Evolutionary conservation across 805 yeast species (phyloP), one percentile per base, ranked within the genome.

Genomic region (Brettanomyces anomalus): DNA sequence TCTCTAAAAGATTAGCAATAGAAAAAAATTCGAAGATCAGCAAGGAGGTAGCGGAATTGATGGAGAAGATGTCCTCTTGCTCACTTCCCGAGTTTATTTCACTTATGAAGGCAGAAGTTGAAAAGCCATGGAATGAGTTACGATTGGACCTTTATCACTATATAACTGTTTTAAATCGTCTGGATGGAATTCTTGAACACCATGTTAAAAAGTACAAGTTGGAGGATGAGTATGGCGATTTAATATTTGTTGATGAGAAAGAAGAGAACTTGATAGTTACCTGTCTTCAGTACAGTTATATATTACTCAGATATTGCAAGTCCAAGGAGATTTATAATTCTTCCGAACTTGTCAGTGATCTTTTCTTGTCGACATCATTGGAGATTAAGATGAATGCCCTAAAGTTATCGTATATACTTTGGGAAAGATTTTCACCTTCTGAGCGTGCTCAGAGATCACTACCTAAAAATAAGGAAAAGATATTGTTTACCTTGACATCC

Each of bases 111-210:
- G 32, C 46, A 4, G 50, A 50, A 41, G 46, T 53, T 32, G 44
- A 45, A 1, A 55, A 57, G 33, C 50, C 44, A 10, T 61, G 63
- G 64, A 58, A 57, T 44, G 62, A 62, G 13, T 42, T 58, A 4
- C 50, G 54, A 34, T 68, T 72, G 5, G 74, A 85, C 51, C 61
- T 90, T 30, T 72, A 72, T 46, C 80, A 79, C 46, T 89, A 95
- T 93, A 74, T 85, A 24, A 73, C 81, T 0, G 77, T 85, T 1
- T 66, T 90, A 51, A 83, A 87, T 58, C 68, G 81, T 51, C 77
- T 89, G 54, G 96, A 89, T 56, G 71, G 67, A 11, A 70, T 85
- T 5, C 64, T 85, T 42, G 83, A 78, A 41, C 51, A 54, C 3
- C 64, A 72, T 18, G 72, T 83, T 14, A 62, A 62, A 6, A 76